phyloP scores from a whole-genome alignment of 345 rosid genomes.

The Salix arbutifolia region DNA sequence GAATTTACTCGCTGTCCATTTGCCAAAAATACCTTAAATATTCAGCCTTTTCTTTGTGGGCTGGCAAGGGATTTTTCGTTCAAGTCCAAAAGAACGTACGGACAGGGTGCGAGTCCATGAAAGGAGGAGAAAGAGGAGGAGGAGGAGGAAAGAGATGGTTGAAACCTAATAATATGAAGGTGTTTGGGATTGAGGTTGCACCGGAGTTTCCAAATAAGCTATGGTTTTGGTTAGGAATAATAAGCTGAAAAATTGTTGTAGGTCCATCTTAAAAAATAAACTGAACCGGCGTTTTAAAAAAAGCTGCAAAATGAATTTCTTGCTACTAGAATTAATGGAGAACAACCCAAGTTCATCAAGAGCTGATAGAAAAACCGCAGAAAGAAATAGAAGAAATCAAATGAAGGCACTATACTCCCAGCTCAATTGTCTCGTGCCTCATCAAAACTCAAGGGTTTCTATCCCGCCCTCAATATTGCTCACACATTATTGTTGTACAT shows the following conservation, averaged over 20 bases:
- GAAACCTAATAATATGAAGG: not conserved
- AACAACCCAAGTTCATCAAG: conserved; percentile 37
- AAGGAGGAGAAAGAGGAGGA: too few relatives aligned
- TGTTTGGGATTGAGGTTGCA: too few relatives aligned
- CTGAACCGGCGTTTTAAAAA: too few relatives aligned
- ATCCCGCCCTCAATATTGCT: not conserved
- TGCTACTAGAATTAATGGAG: conserved; percentile 25
- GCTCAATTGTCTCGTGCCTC: conserved; percentile 52
- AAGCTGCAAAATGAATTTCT: too few relatives aligned
- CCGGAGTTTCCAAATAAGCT: too few relatives aligned
- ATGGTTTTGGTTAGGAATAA: too few relatives aligned
- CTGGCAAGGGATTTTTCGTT: not conserved
- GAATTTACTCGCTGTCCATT: not conserved
- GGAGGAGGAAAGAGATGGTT: too few relatives aligned
- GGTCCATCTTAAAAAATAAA: too few relatives aligned
- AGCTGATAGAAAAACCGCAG: conserved; percentile 48
- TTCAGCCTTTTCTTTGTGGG: not conserved
- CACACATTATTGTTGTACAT: not conserved
- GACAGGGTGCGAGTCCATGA: not conserved
- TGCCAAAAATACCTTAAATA: not conserved
- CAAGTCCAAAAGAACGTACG: not conserved
- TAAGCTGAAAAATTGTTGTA: too few relatives aligned
- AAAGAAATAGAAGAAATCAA: conserved; percentile 59
- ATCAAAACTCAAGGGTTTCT: conserved; percentile 30
- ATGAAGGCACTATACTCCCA: conserved; percentile 52